Evolutionary conservation across 1,284 basidiomycete species (phyloP), one percentile per base, ranked within the genome.

Genomic region (Ustanciosporium gigantosporum): DNA sequence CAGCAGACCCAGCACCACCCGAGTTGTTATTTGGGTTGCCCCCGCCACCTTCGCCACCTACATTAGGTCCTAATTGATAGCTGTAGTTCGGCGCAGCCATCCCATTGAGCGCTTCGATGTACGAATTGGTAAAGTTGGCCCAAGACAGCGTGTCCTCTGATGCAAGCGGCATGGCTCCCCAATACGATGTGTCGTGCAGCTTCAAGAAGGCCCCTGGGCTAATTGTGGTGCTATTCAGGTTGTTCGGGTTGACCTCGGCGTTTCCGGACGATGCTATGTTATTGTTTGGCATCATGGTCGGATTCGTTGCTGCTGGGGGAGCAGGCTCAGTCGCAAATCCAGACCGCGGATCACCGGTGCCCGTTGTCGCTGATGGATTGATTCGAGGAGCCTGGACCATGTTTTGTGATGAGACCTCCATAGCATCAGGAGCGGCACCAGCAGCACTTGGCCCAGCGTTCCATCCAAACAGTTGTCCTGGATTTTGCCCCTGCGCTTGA

Each of bases 151-250:
- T 41, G 17, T 66, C 57, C 41, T 66, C 57, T 1, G 62, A 61
- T 13, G 49, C 43, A 5, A 66, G 17, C 13, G 62, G 62, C 62
- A 66, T 66, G 3, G 57, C 57, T 25, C 59, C 62, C 62, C 62
- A 66, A 22, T 60, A 66, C 41, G 57, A 56, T 15, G 62, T 51
- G 27, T 66, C 62, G 48, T 66, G 62, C 19, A 66, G 38, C 36
- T 53, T 48, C 34, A 66, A 48, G 16, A 56, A 57, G 4, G 57
- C 62, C 2, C 43, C 53, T n/a, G 57, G 51, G 25, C 55, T 46
- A 16, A 61, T 55, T 21, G 22, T 39, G 5, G 15, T 37, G 21
- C 16, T 6, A 9, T 23, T 14, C 17, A n/a, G 11, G n/a, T 29
- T n/a, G 11, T 9, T 11, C 11, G 27, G 11, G n/a, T 9, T 9